Conservation (phyloP, 352 stramenopile species). For the Phytophthora europaea region DNA sequence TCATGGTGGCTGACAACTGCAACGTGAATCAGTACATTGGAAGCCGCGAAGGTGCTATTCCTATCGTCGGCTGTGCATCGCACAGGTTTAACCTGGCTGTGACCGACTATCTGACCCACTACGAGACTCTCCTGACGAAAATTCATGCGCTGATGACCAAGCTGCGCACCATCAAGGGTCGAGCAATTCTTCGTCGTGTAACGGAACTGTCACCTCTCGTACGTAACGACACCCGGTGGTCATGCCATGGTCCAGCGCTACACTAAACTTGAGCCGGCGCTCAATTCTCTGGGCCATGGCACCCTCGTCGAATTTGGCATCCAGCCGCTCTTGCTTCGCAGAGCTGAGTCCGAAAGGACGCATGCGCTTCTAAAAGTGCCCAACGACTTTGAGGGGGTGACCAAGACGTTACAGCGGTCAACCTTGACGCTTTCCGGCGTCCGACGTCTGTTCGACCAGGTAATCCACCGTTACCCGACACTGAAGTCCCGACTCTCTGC, state of each 20-base stretch:
- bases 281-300: constrained; percentile 19
- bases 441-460: neutral
- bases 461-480: constrained; percentile 1
- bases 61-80: too few species aligned
- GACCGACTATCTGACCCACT: constrained; percentile 11
- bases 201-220: neutral
- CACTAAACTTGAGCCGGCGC: constrained; percentile 3
- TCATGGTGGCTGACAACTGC: constrained; percentile 32
- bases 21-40: constrained; percentile 40
- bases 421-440: constrained; percentile 14
- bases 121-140: constrained; percentile 18
- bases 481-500: constrained; percentile 7
- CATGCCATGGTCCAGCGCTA: constrained; percentile 15
- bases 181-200: constrained; percentile 5
- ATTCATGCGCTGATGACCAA: constrained; percentile 16
- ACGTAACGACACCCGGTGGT: constrained; percentile 31
- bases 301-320: constrained; percentile 17
- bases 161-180: constrained; percentile 9
- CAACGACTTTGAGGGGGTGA: constrained; percentile 22
- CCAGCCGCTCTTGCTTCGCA: constrained; percentile 14
- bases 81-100: constrained; percentile 33
- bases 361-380: constrained; percentile 9
- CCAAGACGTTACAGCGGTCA: constrained; percentile 25
- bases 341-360: constrained; percentile 1
- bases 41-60: constrained; percentile 8